Evolutionary conservation across 768 basidiomycete genomes (phyloP), one percentile per base, ranked within the genome.

Genomic region (Termitomyces sp.): DNA sequence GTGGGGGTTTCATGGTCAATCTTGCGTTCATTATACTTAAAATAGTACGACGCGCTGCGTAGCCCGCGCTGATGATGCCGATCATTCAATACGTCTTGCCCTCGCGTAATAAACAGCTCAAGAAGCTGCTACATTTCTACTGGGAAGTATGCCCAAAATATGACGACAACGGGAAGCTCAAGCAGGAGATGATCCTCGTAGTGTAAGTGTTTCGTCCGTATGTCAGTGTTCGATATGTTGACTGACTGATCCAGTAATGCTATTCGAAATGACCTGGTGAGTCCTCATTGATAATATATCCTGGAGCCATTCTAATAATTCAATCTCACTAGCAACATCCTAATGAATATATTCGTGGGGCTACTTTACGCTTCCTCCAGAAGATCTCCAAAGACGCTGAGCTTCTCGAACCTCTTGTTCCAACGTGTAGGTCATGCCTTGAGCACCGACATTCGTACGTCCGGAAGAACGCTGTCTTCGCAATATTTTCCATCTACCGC

Each of bases 121-220:
- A 99, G 85, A 99, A 98, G 76, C 75, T 97, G 61, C 77, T 98
- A 38, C 93, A 94, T 71, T 94, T 93, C 68, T 94, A 95, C 70
- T 94, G 91, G 91, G 92, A 98, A 75, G 89, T 98, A 21, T 98
- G 95, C 73, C 96, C 96, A 9, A 98, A 98, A 71, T 87, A 95
- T 60, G 96, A 98, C 65, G 96, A 98, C 66, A 87, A 84, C 62
- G 96, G 96, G 50, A 98, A 98, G 75, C 74, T 98, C 63, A 98
- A 96, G 81, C 97, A 98, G 74, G 96, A 99, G 77, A 98, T 98
- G 96, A 98, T 98, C 68, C 83, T 98, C 52, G 96, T 98, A 33
- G 94, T 95, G 93, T 95, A 71, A 44, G 52, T 69, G 92, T 84
- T 17, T 50, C 19, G 2, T 52, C 41, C 14, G 7, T 46, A 45